phyloP scores from a whole-genome alignment of 2,329 filamentous ascomycete species.

The Fusarium mundagurra region DNA sequence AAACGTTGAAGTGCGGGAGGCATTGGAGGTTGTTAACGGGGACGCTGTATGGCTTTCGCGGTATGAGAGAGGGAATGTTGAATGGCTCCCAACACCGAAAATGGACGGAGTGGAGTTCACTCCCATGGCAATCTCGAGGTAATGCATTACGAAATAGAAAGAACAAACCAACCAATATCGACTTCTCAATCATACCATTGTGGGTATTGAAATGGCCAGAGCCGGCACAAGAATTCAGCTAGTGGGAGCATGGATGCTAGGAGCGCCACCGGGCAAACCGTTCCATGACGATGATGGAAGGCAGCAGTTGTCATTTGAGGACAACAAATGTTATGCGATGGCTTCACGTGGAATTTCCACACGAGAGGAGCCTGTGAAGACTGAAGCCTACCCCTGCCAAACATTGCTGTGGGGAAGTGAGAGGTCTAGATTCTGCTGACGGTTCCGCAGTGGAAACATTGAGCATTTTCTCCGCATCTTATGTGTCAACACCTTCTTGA shows the following conservation, averaged over 20 bases:
- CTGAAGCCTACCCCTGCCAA: not conserved
- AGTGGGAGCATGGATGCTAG: slow-evolving; percentile 18
- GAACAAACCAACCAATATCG: slow-evolving; percentile 9
- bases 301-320: not conserved
- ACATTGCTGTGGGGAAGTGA: slow-evolving; percentile 4
- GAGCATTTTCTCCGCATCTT: slow-evolving; percentile 27
- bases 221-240: slow-evolving; percentile 20
- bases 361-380: not conserved
- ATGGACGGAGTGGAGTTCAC: slow-evolving; percentile 56
- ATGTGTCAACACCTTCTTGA: slow-evolving; percentile 31
- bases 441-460: slow-evolving; percentile 32
- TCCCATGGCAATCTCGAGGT: slow-evolving; percentile 38
- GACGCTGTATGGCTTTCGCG: slow-evolving; percentile 81
- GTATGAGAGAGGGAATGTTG: slow-evolving; percentile 57
- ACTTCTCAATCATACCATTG: slow-evolving; percentile 13
- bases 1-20: slow-evolving; percentile 60
- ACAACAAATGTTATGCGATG: slow-evolving; percentile 12
- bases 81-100: slow-evolving; percentile 50
- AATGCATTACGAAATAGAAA: slow-evolving; percentile 4
- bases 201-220: slow-evolving; percentile 16
- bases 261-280: slow-evolving; percentile 24
- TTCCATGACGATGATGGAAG: not conserved
- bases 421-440: slow-evolving; percentile 30
- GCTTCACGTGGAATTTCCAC: slow-evolving; percentile 13
- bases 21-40: slow-evolving; percentile 71